Percentiles rank a stretch among this genome's conserved stretches.
These are phyloP conservation scores for Solidago caesia DNA, from an alignment of 129 eudicot genomes.

Conservation along the genomic window DNA sequence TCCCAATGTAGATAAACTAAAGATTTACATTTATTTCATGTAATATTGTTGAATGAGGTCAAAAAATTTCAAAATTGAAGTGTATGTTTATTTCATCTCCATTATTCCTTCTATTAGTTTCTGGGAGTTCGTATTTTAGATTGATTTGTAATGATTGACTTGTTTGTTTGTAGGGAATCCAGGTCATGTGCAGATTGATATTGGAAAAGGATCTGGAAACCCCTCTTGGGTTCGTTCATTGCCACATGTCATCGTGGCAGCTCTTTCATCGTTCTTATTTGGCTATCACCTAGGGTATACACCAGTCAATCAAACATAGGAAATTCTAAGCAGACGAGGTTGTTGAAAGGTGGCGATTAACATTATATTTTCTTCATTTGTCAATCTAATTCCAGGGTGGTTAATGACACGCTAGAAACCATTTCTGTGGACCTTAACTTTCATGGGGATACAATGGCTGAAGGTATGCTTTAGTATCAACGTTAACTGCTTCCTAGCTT, in stretches of 20 bases:
- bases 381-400: constrained; percentile 55
- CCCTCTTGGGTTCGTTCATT: constrained; percentile 75
- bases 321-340: not conserved
- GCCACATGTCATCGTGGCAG: constrained; percentile 86
- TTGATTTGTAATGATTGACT: constrained; percentile 9
- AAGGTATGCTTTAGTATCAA: constrained; percentile 49
- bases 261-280: constrained; percentile 64
- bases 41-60: constrained; percentile 11
- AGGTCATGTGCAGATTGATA: constrained; percentile 39
- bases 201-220: constrained; percentile 54
- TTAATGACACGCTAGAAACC: constrained; percentile 81
- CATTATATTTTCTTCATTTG: constrained; percentile 4
- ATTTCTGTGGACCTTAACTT: constrained; percentile 73
- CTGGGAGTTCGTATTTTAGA: constrained; percentile 12
- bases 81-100: not conserved
- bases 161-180: constrained; percentile 35
- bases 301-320: constrained; percentile 1
- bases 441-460: constrained; percentile 67
- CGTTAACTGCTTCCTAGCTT: constrained; percentile 3
- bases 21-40: constrained; percentile 8
- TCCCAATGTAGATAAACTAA: not conserved
- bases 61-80: constrained; percentile 1
- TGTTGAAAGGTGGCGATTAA: constrained; percentile 14
- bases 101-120: not conserved
- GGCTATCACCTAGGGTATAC: constrained; percentile 89